Conservation (phyloP, 768 basidiomycete genomes). For the Boletus vermiculosoides region DNA sequence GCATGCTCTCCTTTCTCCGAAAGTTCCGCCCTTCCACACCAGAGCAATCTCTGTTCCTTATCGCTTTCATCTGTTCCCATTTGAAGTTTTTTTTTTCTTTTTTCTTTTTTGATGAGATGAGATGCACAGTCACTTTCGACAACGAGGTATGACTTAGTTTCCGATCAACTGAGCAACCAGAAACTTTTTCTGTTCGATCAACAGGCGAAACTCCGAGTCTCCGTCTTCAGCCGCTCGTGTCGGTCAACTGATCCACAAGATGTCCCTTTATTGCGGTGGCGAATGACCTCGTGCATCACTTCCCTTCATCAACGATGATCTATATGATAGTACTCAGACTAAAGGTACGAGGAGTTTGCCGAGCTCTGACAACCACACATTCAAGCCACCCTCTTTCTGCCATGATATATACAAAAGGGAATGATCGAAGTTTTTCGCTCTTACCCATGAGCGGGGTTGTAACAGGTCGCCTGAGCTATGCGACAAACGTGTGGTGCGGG, state of each 20-base stretch:
- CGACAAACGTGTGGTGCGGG: constrained; percentile 18
- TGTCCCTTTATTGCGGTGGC: constrained; percentile 14
- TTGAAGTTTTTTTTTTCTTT: constrained; percentile 16
- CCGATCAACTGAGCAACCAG: constrained; percentile 14
- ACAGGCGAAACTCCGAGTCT: constrained; percentile 16
- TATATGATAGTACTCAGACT: constrained; percentile 12
- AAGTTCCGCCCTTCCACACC: constrained; percentile 22
- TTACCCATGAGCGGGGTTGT: constrained; percentile 5
- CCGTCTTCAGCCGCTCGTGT: constrained; percentile 15
- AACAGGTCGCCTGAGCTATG: constrained; percentile 11
- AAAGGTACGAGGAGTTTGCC: constrained; percentile 18
- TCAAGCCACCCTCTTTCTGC: constrained; percentile 18
- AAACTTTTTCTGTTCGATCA: constrained; percentile 21
- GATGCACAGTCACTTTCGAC: constrained; percentile 13
- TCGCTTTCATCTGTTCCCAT: constrained; percentile 21
- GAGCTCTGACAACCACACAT: constrained; percentile 16
- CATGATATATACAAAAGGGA: constrained; percentile 8
- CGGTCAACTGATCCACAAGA: constrained; percentile 15
- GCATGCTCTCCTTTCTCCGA: constrained; percentile 24
- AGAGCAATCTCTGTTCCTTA: constrained; percentile 17
- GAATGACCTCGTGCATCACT: constrained; percentile 28
- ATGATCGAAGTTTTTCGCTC: constrained; percentile 9
- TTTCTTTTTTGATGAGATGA: constrained; percentile 17
- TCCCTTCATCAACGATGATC: constrained; percentile 19
- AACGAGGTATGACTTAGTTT: constrained; percentile 12